These are phyloP conservation scores for Scedosporium minutisporum DNA, from an alignment of 2,329 filamentous ascomycete species.

Conservation along the genomic window DNA sequence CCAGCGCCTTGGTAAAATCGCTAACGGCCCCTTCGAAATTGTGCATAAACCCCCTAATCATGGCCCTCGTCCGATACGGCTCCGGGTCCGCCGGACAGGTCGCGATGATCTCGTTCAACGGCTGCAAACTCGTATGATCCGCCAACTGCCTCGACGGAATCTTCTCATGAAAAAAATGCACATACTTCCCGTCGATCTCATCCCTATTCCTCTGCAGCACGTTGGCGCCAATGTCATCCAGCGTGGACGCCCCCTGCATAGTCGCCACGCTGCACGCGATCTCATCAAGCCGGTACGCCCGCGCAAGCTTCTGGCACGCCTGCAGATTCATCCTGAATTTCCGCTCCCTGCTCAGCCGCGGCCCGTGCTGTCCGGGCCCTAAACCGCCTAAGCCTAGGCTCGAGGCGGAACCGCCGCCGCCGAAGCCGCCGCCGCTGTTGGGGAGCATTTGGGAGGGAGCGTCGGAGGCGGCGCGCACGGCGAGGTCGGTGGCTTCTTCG, in stretches of 20 bases:
- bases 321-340: conserved; percentile 73
- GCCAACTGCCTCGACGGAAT: conserved; percentile 67
- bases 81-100: conserved; percentile 55
- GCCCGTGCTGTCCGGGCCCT: conserved; percentile 43
- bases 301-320: conserved; percentile 66
- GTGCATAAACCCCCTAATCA: conserved; percentile 66
- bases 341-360: conserved; percentile 64
- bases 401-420: conserved; percentile 10
- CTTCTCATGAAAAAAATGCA: conserved; percentile 91
- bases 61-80: conserved; percentile 61
- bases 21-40: conserved; percentile 60
- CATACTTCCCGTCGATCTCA: conserved; percentile 69
- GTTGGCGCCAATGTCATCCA: conserved; percentile 66
- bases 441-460: conserved; percentile 55
- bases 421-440: conserved; percentile 36
- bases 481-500: conserved; percentile 69
- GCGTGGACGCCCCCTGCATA: conserved; percentile 69
- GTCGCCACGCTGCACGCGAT: conserved; percentile 74
- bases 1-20: conserved; percentile 60
- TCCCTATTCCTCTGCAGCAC: conserved; percentile 62
- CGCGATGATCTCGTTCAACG: conserved; percentile 58
- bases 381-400: conserved; percentile 11
- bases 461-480: conserved; percentile 68
- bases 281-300: conserved; percentile 73
- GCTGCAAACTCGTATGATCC: conserved; percentile 57